These are phyloP conservation scores for Teratosphaeriaceae sp. DNA, from an alignment of 2,329 filamentous ascomycete genomes.

Conservation along the genomic window DNA sequence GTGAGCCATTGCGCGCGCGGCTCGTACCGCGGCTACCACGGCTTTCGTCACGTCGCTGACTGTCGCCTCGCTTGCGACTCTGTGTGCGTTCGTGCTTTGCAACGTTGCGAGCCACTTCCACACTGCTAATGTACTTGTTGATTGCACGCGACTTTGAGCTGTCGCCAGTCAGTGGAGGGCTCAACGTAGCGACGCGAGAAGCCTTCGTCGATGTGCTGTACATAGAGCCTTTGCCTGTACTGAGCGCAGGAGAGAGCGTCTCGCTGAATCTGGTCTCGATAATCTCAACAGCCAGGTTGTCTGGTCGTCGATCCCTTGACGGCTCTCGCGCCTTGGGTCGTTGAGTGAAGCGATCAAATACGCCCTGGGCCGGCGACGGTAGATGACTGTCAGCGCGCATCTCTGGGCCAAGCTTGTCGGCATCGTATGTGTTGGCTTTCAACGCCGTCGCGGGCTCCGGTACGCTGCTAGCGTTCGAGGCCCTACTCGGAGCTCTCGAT, in stretches of 20 bases:
- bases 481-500: conserved; percentile 3
- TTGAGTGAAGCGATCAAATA: too few relatives aligned
- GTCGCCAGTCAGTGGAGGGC: conserved; percentile 33
- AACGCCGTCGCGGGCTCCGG: conserved; percentile 24
- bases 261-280: conserved; percentile 36
- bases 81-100: conserved; percentile 34
- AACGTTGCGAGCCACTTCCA: conserved; percentile 57
- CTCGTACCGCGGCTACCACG: conserved; percentile 36
- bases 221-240: conserved; percentile 9
- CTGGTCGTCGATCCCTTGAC: conserved; percentile 72
- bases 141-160: conserved; percentile 60
- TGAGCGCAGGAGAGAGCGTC: conserved; percentile 17
- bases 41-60: conserved; percentile 40
- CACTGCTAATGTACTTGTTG: conserved; percentile 79
- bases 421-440: conserved; percentile 14
- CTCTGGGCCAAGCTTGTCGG: conserved; percentile 11
- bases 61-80: conserved; percentile 42
- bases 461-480: conserved; percentile 18
- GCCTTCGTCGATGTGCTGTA: conserved; percentile 1
- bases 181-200: conserved; percentile 29
- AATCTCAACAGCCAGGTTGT: conserved; percentile 52
- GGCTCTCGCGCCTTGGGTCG: too few relatives aligned
- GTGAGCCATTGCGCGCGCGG: conserved; percentile 49
- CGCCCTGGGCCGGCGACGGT: conserved; percentile 66
- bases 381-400: conserved; percentile 40